Percentiles rank a stretch among this genome's conserved stretches.
phyloP scores from a whole-genome alignment of 1,139 yeast species.

The Arxiozyma bovina region DNA sequence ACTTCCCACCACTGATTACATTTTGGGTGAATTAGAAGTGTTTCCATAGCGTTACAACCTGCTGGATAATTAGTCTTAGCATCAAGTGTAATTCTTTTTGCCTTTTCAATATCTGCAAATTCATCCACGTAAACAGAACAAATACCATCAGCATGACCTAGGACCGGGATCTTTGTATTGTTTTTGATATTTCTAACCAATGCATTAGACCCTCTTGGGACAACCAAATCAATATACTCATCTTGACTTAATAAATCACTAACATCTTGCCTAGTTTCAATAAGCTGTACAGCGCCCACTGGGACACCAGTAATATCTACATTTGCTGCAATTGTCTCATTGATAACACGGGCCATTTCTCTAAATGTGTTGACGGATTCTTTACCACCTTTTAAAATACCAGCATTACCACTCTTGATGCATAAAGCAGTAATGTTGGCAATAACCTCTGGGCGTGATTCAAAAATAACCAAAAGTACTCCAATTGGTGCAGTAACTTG shows the following conservation, averaged over 20 bases:
- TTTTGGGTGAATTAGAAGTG: constrained; percentile 56
- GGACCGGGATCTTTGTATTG: constrained; percentile 86
- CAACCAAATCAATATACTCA: constrained; percentile 83
- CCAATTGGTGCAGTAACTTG: constrained; percentile 92
- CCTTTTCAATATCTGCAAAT: constrained; percentile 67
- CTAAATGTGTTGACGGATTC: constrained; percentile 80
- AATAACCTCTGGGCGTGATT: constrained; percentile 95
- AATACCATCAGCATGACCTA: constrained; percentile 98
- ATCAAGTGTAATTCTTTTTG: constrained; percentile 66
- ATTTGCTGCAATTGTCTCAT: constrained; percentile 41
- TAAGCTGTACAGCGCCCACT: constrained; percentile 69
- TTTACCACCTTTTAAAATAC: constrained; percentile 94
- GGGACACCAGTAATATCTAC: constrained; percentile 59
- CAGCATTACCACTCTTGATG: constrained; percentile 90
- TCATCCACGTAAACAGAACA: constrained; percentile 80
- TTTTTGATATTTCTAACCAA: constrained; percentile 78
- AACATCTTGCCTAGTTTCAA: constrained; percentile 84
- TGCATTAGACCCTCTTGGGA: constrained; percentile 93
- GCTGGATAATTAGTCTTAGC: constrained; percentile 96
- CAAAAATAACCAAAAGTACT: constrained; percentile 84
- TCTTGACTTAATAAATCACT: constrained; percentile 78
- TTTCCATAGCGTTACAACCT: constrained; percentile 95
- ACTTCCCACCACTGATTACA: constrained; percentile 38
- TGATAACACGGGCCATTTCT: constrained; percentile 68
- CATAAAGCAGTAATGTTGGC: constrained; percentile 96